These are phyloP conservation scores for Helminthosporium solani DNA, from an alignment of 2,329 filamentous ascomycete genomes.

Conservation along the genomic window DNA sequence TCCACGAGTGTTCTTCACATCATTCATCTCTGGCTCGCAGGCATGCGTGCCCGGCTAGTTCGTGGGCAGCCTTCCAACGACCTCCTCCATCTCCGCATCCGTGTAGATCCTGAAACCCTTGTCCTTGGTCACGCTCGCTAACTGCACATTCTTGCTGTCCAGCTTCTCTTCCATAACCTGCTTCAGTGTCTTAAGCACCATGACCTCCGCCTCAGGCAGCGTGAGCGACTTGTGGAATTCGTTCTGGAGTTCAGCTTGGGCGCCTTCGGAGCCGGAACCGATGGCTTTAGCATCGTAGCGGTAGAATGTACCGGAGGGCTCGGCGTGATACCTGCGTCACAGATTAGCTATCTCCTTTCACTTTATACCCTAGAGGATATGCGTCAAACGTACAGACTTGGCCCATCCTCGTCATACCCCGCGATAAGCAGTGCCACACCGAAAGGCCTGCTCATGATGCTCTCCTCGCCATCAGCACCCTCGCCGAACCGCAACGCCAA, in stretches of 20 bases:
- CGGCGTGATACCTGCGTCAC: conserved; percentile 76
- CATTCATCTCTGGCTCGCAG: conserved; percentile 3
- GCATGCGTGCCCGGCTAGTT: conserved; percentile 38
- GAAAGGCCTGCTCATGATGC: conserved; percentile 96
- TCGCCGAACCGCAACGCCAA: conserved; percentile 94
- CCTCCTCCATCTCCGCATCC: conserved; percentile 93
- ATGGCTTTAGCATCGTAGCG: conserved; percentile 99
- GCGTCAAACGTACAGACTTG: conserved; percentile 66
- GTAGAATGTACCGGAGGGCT: conserved; percentile 98
- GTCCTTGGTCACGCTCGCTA: conserved; percentile 96
- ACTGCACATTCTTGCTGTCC: conserved; percentile 96
- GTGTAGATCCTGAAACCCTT: conserved; percentile 98
- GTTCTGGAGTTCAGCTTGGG: conserved; percentile 96
- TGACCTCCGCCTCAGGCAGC: conserved; percentile 85
- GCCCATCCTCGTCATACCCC: conserved; percentile 95
- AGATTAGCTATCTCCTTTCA: conserved; percentile 5
- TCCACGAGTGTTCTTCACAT: conserved; percentile 4
- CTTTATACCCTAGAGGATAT: background rate
- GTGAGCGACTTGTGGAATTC: conserved; percentile 99
- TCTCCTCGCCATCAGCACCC: conserved; percentile 95
- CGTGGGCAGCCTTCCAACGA: conserved; percentile 74
- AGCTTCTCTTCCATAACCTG: conserved; percentile 99
- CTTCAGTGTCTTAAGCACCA: conserved; percentile 96
- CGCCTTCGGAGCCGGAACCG: conserved; percentile 93
- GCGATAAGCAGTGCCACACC: conserved; percentile 96